phyloP scores from a whole-genome alignment of 2,329 filamentous ascomycete genomes.

The Ascochyta pisi region DNA sequence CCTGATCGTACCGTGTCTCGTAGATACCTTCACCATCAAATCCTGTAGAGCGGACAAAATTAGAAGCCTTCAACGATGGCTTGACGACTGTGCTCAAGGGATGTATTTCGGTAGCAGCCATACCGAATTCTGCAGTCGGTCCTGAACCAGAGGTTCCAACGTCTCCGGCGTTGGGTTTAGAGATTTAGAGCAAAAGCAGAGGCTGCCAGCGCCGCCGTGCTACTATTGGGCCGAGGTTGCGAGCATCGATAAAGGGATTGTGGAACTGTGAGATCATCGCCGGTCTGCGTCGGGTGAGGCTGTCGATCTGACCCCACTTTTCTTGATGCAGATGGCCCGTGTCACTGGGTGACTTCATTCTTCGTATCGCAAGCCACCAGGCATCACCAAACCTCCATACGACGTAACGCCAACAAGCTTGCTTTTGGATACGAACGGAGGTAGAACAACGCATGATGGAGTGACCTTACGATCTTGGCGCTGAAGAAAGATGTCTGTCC shows the following conservation, averaged over 20 bases:
- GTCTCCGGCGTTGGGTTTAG: neutral
- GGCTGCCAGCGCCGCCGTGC: neutral
- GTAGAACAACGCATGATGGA: neutral
- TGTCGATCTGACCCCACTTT: slow-evolving; percentile 1
- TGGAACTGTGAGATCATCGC: slow-evolving; percentile 2
- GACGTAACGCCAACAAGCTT: neutral
- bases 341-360: slow-evolving; percentile 5
- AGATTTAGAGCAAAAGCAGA: too few relatives aligned
- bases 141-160: neutral
- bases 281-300: slow-evolving; percentile 5
- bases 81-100: neutral
- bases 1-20: neutral
- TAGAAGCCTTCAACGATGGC: neutral
- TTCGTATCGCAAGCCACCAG: slow-evolving; percentile 4
- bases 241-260: neutral
- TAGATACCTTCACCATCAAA: too few relatives aligned
- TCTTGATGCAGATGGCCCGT: neutral
- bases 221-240: neutral
- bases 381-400: neutral
- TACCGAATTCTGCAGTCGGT: neutral
- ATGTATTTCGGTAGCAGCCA: neutral
- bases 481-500: neutral
- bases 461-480: neutral
- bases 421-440: neutral
- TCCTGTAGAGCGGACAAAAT: neutral